Evolutionary conservation across 306 rosid genomes (phyloP).

Genomic region (Malus sieversii): DNA sequence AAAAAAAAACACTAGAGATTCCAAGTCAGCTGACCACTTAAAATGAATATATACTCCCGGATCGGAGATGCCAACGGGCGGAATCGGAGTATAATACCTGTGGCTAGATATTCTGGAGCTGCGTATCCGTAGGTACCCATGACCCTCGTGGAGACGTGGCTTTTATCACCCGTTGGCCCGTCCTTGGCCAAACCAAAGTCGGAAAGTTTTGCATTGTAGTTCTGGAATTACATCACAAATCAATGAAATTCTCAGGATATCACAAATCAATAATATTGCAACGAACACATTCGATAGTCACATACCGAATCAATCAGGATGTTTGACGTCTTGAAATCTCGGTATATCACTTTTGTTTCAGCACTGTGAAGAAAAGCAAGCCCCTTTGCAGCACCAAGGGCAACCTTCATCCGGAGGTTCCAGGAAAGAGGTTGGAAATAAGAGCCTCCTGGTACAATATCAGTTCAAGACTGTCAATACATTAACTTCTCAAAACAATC

Average conservation of each 20-base stretch:
- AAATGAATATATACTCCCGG: neutral
- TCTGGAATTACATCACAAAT: slow-evolving; percentile 19
- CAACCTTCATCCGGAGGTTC: slow-evolving; percentile 43
- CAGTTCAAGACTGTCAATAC: neutral
- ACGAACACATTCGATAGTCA: neutral
- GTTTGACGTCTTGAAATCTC: slow-evolving; percentile 45
- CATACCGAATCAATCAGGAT: slow-evolving; percentile 41
- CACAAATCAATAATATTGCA: neutral
- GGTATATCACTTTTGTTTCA: slow-evolving; percentile 42
- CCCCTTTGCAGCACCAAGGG: slow-evolving; percentile 50
- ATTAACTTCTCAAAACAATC: neutral
- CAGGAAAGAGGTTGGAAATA: slow-evolving; percentile 54
- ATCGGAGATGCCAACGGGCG: too few relatives aligned
- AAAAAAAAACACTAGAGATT: neutral
- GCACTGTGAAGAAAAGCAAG: slow-evolving; percentile 46
- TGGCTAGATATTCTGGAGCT: slow-evolving; percentile 50
- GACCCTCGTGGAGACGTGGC: slow-evolving; percentile 46
- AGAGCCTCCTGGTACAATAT: slow-evolving; percentile 32
- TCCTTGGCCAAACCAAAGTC: slow-evolving; percentile 55
- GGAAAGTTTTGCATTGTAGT: slow-evolving; percentile 43
- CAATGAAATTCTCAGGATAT: neutral
- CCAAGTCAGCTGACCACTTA: neutral
- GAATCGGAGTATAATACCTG: slow-evolving; percentile 19
- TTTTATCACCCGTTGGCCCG: slow-evolving; percentile 49
- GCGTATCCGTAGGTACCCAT: slow-evolving; percentile 58